A percentile compares a stretch with the other conserved stretches of the same genome.
phyloP scores from a whole-genome alignment of 2,329 filamentous ascomycete genomes.

The Aspergillus novofumigatus region DNA sequence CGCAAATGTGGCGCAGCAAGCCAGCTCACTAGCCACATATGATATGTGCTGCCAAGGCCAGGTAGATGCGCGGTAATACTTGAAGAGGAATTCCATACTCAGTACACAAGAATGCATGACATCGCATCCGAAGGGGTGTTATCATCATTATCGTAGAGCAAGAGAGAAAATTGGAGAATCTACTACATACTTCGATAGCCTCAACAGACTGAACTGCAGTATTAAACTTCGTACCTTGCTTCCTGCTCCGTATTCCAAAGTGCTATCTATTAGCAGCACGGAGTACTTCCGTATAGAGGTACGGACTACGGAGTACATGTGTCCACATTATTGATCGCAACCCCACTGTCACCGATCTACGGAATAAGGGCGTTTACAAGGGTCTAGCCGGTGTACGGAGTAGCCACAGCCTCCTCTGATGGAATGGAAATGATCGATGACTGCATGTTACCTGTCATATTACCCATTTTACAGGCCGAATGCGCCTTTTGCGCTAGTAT shows the following conservation, averaged over 20 bases:
- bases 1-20: conserved; percentile 11
- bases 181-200: neutral
- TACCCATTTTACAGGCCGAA: neutral
- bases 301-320: neutral
- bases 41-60: conserved; percentile 8
- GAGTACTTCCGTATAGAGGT: neutral
- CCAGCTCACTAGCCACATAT: conserved; percentile 8
- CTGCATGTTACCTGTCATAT: neutral
- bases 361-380: neutral
- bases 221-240: neutral
- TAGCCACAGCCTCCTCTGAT: neutral
- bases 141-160: neutral
- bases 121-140: neutral
- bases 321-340: neutral
- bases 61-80: neutral
- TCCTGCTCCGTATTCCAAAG: neutral
- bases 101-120: too few species aligned
- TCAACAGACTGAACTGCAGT: neutral
- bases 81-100: neutral
- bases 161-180: neutral
- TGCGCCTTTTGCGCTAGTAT: neutral
- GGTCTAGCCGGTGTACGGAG: neutral
- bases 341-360: neutral
- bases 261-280: neutral
- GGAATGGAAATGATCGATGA: neutral